phyloP scores from a whole-genome alignment of 169 alveolate genomes.

The Perkinsus olseni region DNA sequence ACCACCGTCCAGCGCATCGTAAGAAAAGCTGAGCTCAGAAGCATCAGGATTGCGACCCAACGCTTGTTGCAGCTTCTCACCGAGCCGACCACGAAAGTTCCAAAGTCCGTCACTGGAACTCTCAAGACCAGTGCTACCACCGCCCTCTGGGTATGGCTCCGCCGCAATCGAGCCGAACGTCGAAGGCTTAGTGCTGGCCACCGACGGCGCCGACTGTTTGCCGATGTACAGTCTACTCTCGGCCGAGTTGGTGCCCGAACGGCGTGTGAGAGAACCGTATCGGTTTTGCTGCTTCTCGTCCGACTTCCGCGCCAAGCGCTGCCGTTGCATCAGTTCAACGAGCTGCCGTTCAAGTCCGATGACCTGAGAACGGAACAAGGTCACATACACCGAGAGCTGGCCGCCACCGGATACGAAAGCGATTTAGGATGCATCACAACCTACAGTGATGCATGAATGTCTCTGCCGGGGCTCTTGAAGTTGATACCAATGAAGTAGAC shows the following conservation, averaged over 20 bases:
- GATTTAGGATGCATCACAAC: no score
- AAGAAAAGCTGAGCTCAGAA: not conserved
- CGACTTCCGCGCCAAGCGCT: not conserved
- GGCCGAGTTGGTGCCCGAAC: not conserved
- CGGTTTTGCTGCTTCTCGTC: not conserved
- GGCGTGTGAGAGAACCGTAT: not conserved
- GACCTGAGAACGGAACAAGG: not conserved
- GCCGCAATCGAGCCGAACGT: not conserved
- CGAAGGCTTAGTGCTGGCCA: not conserved
- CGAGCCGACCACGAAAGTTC: not conserved
- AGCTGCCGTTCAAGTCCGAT: not conserved
- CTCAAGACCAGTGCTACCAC: not conserved
- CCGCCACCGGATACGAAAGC: no score
- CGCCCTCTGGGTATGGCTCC: not conserved
- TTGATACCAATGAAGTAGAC: not conserved
- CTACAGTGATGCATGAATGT: not conserved
- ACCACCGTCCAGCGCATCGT: not conserved
- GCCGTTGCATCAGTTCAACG: not conserved
- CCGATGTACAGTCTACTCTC: not conserved
- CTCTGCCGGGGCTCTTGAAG: not conserved
- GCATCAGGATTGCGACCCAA: not conserved
- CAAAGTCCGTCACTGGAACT: not conserved
- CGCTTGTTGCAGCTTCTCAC: not conserved
- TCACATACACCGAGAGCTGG: no score
- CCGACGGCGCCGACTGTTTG: not conserved